These are phyloP conservation scores for Vigna nakashimae DNA, from an alignment of 306 rosid genomes.

Conservation along the genomic window DNA sequence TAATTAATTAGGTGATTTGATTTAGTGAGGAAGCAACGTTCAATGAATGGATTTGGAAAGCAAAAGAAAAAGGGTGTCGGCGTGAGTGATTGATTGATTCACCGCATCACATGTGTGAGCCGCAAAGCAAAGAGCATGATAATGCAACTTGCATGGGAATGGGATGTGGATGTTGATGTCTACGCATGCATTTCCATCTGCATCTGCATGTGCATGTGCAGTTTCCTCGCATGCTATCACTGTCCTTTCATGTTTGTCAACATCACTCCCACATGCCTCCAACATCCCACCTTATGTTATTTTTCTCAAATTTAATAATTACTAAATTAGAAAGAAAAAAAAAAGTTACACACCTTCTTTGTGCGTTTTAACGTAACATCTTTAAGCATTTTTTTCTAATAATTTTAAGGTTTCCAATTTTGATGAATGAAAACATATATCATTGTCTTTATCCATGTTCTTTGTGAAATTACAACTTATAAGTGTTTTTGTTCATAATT, in stretches of 20 bases:
- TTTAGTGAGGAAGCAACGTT: neutral
- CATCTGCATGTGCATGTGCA: slow-evolving; percentile 20
- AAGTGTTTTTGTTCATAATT: too few species aligned
- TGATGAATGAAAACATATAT: too few species aligned
- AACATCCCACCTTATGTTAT: neutral
- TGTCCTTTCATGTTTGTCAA: slow-evolving; percentile 38
- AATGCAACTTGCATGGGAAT: slow-evolving; percentile 25
- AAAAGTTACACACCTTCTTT: too few species aligned
- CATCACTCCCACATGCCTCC: slow-evolving; percentile 16
- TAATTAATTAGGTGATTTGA: neutral
- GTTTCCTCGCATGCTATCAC: slow-evolving; percentile 39
- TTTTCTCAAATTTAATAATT: neutral
- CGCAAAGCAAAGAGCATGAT: slow-evolving; percentile 24
- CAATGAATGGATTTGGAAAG: neutral
- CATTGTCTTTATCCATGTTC: too few species aligned
- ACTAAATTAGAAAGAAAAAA: too few species aligned
- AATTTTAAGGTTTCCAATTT: too few species aligned
- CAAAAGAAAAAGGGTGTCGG: neutral
- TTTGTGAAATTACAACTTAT: too few species aligned
- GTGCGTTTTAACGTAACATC: too few species aligned
- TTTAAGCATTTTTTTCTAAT: too few species aligned
- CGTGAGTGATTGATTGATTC: slow-evolving; percentile 35
- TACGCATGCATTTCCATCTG: slow-evolving; percentile 41
- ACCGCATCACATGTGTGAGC: slow-evolving; percentile 37
- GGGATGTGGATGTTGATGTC: neutral